A percentile compares a stretch with the other conserved stretches of the same genome.
phyloP scores from a whole-genome alignment of 495 filamentous ascomycete species.

The Xylaria intraflava region DNA sequence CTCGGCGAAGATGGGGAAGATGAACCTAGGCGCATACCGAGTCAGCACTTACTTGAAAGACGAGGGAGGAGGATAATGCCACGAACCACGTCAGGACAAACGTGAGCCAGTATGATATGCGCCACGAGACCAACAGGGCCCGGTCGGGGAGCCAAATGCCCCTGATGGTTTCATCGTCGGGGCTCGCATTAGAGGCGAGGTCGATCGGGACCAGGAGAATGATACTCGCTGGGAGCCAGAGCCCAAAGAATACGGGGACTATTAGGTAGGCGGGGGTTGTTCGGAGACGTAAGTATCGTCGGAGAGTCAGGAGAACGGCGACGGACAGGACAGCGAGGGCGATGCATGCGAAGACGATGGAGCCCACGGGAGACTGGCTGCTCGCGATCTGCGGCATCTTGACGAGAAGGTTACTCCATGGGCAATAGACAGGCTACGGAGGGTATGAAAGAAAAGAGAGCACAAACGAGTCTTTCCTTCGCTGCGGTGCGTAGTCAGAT shows the following conservation, averaged over 20 bases:
- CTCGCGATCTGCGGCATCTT: constrained; percentile 29
- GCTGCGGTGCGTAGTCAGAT: constrained; percentile 3
- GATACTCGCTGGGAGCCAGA: constrained; percentile 87
- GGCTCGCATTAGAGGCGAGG: constrained; percentile 73
- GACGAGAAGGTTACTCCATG: constrained; percentile 5
- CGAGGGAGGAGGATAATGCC: background rate
- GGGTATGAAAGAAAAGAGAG: constrained; percentile 5
- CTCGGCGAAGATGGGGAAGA: constrained; percentile 87
- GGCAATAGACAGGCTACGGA: constrained; percentile 10
- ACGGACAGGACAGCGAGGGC: constrained; percentile 66
- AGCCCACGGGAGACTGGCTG: constrained; percentile 48
- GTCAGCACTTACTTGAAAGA: constrained; percentile 12
- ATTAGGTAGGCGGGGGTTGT: constrained; percentile 86
- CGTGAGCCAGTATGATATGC: constrained; percentile 93
- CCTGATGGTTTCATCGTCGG: constrained; percentile 57
- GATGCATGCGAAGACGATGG: constrained; percentile 65
- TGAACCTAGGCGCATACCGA: constrained; percentile 52
- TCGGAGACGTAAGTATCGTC: constrained; percentile 83
- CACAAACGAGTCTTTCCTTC: constrained; percentile 3
- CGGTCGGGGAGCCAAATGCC: constrained; percentile 59
- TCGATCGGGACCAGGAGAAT: constrained; percentile 95
- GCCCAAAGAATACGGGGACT: constrained; percentile 84
- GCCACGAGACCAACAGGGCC: constrained; percentile 76
- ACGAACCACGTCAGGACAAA: constrained; percentile 83
- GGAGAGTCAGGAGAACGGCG: constrained; percentile 72